Base-by-base conservation (phyloP, 2,329 filamentous ascomycete species). In the Talaromyces funiculosus region DNA sequence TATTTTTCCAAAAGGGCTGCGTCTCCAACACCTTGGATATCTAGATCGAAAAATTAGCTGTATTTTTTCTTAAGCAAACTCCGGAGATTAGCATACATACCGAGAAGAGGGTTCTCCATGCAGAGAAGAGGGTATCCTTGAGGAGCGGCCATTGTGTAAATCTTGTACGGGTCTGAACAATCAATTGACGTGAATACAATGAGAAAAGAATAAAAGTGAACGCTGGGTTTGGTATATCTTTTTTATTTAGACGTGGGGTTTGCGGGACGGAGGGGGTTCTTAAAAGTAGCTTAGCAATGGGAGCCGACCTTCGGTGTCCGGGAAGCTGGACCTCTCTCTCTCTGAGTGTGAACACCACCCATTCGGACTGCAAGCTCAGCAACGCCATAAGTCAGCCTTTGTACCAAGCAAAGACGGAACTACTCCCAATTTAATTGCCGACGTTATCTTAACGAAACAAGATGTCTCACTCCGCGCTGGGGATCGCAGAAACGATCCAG, bases 61-160 rank as follows among this genome's bases (percentile, higher is more conserved):
- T 18, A 51, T 22, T 20, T 33, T 51, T 29, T 8, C 7, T n/a
- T 6, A 33, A 51, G n/a, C 29, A 35, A 14, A 22, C 29, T 29
- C 14, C 20, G 16, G 29, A 9, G 7, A 55, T 43, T 24, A 47
- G 9, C 31, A 29, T 22, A 78, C 83, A 68, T 80, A 92, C 90
- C 93, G 71, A 99, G 89, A 70, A 99, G 87, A 77, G 94, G 94
- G 80, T 99, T 99, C 88, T 97, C 94, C 71, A 99, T 81, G 79
- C 89, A 94, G 73, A 97, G 84, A 71, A 99, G 89, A 77, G 90
- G 83, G 81, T 89, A 97, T 78, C 92, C 88, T 80, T 92, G 89
- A 69, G 78, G 74, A 68, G 87, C 77, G 73, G 90, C 83, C 90
- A 96, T 96, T 58, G 24, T 61, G 31, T n/a, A 53, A 35, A 43